Conservation (phyloP, 768 basidiomycete genomes). For the Hygrocybe coccinea region DNA sequence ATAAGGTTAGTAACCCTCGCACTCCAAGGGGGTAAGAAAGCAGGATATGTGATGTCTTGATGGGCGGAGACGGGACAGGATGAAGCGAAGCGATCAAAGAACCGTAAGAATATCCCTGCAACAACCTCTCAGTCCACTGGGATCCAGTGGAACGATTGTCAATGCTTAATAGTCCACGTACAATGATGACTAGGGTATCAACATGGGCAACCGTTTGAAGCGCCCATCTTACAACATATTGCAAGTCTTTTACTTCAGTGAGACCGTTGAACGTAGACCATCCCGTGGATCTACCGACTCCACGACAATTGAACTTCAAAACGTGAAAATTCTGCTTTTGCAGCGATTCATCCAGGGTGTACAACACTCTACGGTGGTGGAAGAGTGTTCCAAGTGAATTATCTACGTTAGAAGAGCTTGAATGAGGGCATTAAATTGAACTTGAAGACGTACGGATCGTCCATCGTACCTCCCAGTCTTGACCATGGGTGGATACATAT, state of each 20-base stretch:
- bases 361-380: constrained; percentile 38
- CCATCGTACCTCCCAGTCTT: not conserved
- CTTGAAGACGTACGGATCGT: not conserved
- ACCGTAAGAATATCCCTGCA: constrained; percentile 78
- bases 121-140: constrained; percentile 9
- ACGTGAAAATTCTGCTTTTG: constrained; percentile 49
- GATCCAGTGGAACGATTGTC: not conserved
- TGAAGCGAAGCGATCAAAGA: constrained; percentile 67
- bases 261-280: constrained; percentile 69
- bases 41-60: constrained; percentile 60
- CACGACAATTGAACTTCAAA: constrained; percentile 71
- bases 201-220: constrained; percentile 40
- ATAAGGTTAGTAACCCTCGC: constrained; percentile 63
- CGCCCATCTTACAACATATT: constrained; percentile 56
- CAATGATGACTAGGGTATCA: constrained; percentile 53
- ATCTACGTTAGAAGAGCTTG: not conserved
- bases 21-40: constrained; percentile 75
- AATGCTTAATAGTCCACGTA: constrained; percentile 31
- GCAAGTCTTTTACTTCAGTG: constrained; percentile 65
- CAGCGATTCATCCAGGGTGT: constrained; percentile 38
- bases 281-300: constrained; percentile 70
- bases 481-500: not conserved
- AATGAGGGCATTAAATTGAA: not conserved
- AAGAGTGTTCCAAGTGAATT: not conserved
- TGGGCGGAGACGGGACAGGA: constrained; percentile 44